Conservation (phyloP, 352 stramenopile genomes). For the Globisporangium nagaii region DNA sequence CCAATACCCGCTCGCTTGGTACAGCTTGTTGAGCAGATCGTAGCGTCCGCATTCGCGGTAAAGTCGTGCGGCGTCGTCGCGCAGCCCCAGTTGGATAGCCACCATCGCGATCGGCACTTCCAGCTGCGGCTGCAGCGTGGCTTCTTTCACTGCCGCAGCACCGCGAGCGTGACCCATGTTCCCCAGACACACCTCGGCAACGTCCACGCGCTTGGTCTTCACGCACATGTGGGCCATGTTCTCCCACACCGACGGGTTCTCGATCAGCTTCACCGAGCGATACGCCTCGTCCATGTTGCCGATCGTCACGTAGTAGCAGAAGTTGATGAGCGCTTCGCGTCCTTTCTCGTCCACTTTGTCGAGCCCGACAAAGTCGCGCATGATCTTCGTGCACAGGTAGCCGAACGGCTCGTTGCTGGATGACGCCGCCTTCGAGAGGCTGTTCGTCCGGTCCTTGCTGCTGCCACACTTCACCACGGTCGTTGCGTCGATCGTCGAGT, state of each 20-base stretch:
- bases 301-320: slow-evolving; percentile 93
- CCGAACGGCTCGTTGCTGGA: slow-evolving; percentile 29
- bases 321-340: slow-evolving; percentile 89
- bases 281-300: slow-evolving; percentile 96
- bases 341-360: slow-evolving; percentile 87
- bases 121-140: slow-evolving; percentile 56
- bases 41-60: slow-evolving; percentile 90
- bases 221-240: slow-evolving; percentile 97
- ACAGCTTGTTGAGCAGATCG: slow-evolving; percentile 91
- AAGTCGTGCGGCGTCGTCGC: slow-evolving; percentile 87
- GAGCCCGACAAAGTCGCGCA: slow-evolving; percentile 92
- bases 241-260: slow-evolving; percentile 91
- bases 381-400: slow-evolving; percentile 76
- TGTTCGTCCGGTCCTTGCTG: slow-evolving; percentile 23
- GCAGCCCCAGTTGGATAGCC: slow-evolving; percentile 89
- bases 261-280: slow-evolving; percentile 89
- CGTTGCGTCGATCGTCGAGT: slow-evolving; percentile 26
- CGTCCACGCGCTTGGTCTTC: slow-evolving; percentile 93
- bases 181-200: slow-evolving; percentile 91
- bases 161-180: slow-evolving; percentile 93
- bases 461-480: slow-evolving; percentile 31
- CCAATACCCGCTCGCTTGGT: slow-evolving; percentile 89
- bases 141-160: slow-evolving; percentile 81
- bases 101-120: slow-evolving; percentile 89
- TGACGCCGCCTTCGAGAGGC: slow-evolving; percentile 9